phyloP scores from a whole-genome alignment of 345 rosid genomes.

The Salix brachista region DNA sequence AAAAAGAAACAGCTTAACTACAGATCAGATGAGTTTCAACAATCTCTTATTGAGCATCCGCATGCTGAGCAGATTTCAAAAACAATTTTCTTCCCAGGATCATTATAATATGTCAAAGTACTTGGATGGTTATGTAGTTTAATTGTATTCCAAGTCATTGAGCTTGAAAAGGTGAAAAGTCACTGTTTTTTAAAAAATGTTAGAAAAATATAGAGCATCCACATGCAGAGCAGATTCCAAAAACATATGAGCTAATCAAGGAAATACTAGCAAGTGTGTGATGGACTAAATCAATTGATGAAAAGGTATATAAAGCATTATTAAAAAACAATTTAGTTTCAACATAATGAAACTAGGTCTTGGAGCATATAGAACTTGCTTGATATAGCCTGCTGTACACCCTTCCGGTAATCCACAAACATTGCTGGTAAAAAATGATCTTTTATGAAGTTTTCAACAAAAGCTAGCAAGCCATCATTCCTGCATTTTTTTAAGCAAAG shows the following conservation, averaged over 20 bases:
- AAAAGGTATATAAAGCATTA: not conserved
- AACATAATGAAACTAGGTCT: not conserved
- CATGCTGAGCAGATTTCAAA: not conserved
- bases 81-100: not conserved
- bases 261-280: not conserved
- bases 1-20: not conserved
- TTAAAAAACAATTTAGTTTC: not conserved
- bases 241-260: not conserved
- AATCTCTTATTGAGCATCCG: constrained; percentile 1
- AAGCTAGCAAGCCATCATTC: constrained; percentile 91
- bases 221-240: no score
- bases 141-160: not conserved
- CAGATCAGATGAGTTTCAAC: not conserved
- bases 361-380: constrained; percentile 44
- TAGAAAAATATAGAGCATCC: not conserved
- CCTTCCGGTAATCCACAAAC: constrained; percentile 97
- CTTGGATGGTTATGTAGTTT: not conserved
- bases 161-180: not conserved
- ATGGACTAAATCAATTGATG: constrained; percentile 3
- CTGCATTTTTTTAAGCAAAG: constrained; percentile 37
- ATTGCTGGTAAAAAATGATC: constrained; percentile 95
- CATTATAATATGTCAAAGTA: not conserved
- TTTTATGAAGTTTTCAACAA: constrained; percentile 95
- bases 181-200: not conserved
- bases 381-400: constrained; percentile 99